These are phyloP conservation scores for Peterozyma toletana DNA, from an alignment of 805 yeast species.

Conservation along the genomic window DNA sequence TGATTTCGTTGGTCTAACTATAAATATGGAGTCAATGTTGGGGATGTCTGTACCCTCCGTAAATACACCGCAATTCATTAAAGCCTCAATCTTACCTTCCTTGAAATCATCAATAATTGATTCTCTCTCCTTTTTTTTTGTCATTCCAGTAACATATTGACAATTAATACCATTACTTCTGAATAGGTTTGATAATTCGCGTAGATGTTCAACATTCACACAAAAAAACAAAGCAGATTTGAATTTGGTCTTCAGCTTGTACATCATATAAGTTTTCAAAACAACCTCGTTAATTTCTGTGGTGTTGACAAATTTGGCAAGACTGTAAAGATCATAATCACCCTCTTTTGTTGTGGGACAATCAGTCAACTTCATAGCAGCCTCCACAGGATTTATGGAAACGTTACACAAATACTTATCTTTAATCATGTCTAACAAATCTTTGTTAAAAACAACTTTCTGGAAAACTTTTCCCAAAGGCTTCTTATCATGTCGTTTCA, in stretches of 20 bases:
- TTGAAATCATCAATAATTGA: slow-evolving; percentile 50
- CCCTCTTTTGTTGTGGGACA: slow-evolving; percentile 22
- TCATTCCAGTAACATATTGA: slow-evolving; percentile 62
- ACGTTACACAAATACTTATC: slow-evolving; percentile 68
- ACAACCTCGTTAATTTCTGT: slow-evolving; percentile 48
- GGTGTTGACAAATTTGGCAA: slow-evolving; percentile 51
- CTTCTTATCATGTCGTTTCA: slow-evolving; percentile 67
- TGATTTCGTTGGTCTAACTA: slow-evolving; percentile 80
- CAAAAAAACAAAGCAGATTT: slow-evolving; percentile 73
- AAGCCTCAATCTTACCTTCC: slow-evolving; percentile 55
- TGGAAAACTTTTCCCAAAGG: slow-evolving; percentile 58
- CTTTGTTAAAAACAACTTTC: slow-evolving; percentile 64
- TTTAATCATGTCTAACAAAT: slow-evolving; percentile 55
- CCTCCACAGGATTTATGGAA: slow-evolving; percentile 50
- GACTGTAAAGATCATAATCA: slow-evolving; percentile 47
- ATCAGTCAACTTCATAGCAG: slow-evolving; percentile 22
- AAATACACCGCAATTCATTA: slow-evolving; percentile 83
- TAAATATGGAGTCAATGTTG: slow-evolving; percentile 68
- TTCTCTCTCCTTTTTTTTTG: slow-evolving; percentile 45
- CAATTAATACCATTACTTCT: slow-evolving; percentile 58
- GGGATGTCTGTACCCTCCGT: slow-evolving; percentile 97
- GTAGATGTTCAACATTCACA: slow-evolving; percentile 65
- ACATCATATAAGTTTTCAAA: slow-evolving; percentile 41
- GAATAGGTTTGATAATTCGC: slow-evolving; percentile 43
- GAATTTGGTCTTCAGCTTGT: slow-evolving; percentile 29